These are phyloP conservation scores for Bothriochloa decipiens DNA, from an alignment of 176 grass and related monocot genomes.

Conservation along the genomic window DNA sequence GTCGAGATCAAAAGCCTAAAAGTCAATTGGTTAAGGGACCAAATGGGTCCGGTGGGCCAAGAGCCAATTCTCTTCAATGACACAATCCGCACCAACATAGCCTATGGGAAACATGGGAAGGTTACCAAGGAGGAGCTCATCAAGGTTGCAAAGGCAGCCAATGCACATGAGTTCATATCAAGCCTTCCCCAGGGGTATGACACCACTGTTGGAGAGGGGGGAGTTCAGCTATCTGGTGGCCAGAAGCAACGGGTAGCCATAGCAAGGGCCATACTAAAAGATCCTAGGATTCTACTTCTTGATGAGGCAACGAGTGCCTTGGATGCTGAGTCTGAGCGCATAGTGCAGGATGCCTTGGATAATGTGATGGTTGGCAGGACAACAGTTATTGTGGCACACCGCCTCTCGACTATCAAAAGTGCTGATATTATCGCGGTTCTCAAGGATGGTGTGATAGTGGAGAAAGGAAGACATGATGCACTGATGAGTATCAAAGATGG, in stretches of 20 bases:
- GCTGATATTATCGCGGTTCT: slow-evolving; percentile 78
- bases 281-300: slow-evolving; percentile 78
- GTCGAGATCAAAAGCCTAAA: slow-evolving; percentile 67
- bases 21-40: slow-evolving; percentile 69
- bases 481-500: slow-evolving; percentile 72
- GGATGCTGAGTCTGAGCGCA: slow-evolving; percentile 74
- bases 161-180: slow-evolving; percentile 78
- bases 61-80: slow-evolving; percentile 85
- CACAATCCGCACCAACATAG: slow-evolving; percentile 76
- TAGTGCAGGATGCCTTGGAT: slow-evolving; percentile 80
- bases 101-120: slow-evolving; percentile 66
- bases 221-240: slow-evolving; percentile 73
- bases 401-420: slow-evolving; percentile 74
- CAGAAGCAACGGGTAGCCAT: slow-evolving; percentile 85
- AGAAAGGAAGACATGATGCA: slow-evolving; percentile 74
- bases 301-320: slow-evolving; percentile 86
- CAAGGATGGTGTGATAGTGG: slow-evolving; percentile 68
- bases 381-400: slow-evolving; percentile 72
- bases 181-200: slow-evolving; percentile 78
- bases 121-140: slow-evolving; percentile 72
- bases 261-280: slow-evolving; percentile 73
- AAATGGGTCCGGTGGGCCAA: slow-evolving; percentile 79
- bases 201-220: slow-evolving; percentile 72
- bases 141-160: slow-evolving; percentile 61
- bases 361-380: slow-evolving; percentile 72